These are phyloP conservation scores for Avena insularis DNA, from an alignment of 176 grass and related monocot species.

Conservation along the genomic window DNA sequence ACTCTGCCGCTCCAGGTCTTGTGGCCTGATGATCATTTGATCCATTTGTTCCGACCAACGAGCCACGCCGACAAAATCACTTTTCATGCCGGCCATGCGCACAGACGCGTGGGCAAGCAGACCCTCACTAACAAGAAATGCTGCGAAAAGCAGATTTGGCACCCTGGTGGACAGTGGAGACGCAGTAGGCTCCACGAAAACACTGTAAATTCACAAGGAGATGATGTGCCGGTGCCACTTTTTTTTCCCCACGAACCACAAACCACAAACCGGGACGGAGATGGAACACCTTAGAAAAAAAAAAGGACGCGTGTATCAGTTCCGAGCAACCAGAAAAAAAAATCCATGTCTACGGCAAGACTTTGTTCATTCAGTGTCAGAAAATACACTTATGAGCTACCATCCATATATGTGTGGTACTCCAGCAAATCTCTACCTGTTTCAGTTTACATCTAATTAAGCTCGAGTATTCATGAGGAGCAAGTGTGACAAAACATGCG, in stretches of 20 bases:
- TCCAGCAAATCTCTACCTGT: too few species aligned
- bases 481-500: too few species aligned
- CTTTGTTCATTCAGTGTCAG: background rate
- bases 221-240: background rate
- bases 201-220: background rate
- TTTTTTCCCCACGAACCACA: background rate
- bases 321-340: background rate
- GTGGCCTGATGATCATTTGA: constrained; percentile 36
- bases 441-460: too few species aligned
- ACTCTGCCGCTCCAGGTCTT: background rate
- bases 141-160: background rate
- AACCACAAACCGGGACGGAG: background rate
- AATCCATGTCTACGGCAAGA: background rate
- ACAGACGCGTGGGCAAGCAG: background rate
- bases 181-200: background rate
- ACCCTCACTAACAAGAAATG: background rate
- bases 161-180: background rate
- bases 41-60: background rate
- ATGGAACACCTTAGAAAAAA: background rate
- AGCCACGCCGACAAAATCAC: constrained; percentile 39
- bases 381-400: background rate
- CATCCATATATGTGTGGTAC: too few species aligned
- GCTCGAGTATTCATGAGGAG: too few species aligned
- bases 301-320: too few species aligned
- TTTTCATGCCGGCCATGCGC: constrained; percentile 4